Evolutionary conservation across 2,329 filamentous ascomycete species (phyloP).

Genomic region (Penicillium sp.): DNA sequence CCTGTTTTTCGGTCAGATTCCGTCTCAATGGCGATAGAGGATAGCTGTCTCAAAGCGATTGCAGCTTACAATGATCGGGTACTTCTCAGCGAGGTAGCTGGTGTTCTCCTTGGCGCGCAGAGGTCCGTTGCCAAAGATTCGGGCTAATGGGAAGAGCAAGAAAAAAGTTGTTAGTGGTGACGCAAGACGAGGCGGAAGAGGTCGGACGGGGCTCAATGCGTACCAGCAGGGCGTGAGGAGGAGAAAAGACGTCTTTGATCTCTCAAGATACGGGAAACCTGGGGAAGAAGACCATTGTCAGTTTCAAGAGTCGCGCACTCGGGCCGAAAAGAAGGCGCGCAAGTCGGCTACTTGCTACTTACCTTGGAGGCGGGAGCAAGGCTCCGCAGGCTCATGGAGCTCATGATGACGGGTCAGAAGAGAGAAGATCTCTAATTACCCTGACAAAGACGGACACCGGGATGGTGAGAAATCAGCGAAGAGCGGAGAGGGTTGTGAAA

Average conservation of each 20-base stretch:
- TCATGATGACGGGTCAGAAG: slow-evolving; percentile 50
- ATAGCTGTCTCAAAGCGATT: not conserved
- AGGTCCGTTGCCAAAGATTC: slow-evolving; percentile 82
- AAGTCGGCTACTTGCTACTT: slow-evolving; percentile 37
- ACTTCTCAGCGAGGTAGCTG: slow-evolving; percentile 83
- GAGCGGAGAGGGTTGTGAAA: slow-evolving; percentile 24
- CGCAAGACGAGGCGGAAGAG: slow-evolving; percentile 12
- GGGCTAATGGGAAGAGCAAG: slow-evolving; percentile 60
- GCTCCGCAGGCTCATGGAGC: slow-evolving; percentile 55
- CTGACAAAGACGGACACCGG: slow-evolving; percentile 27
- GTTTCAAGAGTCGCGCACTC: slow-evolving; percentile 19
- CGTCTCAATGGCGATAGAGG: not conserved
- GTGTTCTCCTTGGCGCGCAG: slow-evolving; percentile 93
- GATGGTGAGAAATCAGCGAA: slow-evolving; percentile 21
- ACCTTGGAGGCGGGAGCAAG: slow-evolving; percentile 55
- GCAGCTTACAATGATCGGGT: slow-evolving; percentile 82
- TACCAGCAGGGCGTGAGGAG: slow-evolving; percentile 79
- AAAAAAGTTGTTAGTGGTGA: slow-evolving; percentile 28
- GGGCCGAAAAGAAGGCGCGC: slow-evolving; percentile 27
- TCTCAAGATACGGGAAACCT: slow-evolving; percentile 69
- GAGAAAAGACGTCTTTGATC: slow-evolving; percentile 80
- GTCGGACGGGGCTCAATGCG: slow-evolving; percentile 39
- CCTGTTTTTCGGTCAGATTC: slow-evolving; percentile 55
- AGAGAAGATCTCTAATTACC: slow-evolving; percentile 32
- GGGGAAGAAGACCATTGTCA: slow-evolving; percentile 26